phyloP scores from a whole-genome alignment of 768 basidiomycete genomes.

The Mycena floridula region DNA sequence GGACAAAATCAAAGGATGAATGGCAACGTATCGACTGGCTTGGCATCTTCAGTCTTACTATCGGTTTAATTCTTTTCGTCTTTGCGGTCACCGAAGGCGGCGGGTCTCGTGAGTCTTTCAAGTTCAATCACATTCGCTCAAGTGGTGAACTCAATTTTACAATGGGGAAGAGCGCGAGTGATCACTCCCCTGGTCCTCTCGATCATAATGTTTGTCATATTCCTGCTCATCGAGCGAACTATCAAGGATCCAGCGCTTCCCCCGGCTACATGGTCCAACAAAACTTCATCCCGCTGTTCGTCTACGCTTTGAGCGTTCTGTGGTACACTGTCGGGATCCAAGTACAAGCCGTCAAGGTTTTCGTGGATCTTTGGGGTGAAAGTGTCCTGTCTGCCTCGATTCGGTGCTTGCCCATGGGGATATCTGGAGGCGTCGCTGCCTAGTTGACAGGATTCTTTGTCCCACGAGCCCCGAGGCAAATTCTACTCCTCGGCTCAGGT shows the following conservation, averaged over 20 bases:
- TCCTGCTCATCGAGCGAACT: constrained; percentile 40
- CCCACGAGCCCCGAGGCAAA: no score
- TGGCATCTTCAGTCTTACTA: constrained; percentile 10
- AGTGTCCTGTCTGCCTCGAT: no score
- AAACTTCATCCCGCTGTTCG: constrained; percentile 34
- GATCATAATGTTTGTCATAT: constrained; percentile 26
- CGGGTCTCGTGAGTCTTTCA: neutral
- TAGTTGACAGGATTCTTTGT: no score
- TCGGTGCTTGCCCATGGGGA: no score
- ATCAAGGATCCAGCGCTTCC: constrained; percentile 9
- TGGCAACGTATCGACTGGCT: constrained; percentile 9
- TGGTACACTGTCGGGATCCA: constrained; percentile 26
- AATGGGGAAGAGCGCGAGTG: constrained; percentile 38
- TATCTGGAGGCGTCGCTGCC: no score
- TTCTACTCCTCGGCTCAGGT: no score
- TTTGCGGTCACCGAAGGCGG: constrained; percentile 26
- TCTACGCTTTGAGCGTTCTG: constrained; percentile 14
- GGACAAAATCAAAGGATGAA: neutral
- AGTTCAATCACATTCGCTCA: neutral
- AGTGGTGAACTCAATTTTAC: constrained; percentile 17
- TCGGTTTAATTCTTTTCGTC: constrained; percentile 24
- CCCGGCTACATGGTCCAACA: no score
- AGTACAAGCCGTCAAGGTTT: constrained; percentile 17
- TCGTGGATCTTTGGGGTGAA: no score
- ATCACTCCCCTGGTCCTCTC: constrained; percentile 38